Percentiles rank a stretch among this genome's conserved stretches.
These are phyloP conservation scores for Apiospora kogelbergensis DNA, from an alignment of 2,329 filamentous ascomycete species.

Conservation along the genomic window DNA sequence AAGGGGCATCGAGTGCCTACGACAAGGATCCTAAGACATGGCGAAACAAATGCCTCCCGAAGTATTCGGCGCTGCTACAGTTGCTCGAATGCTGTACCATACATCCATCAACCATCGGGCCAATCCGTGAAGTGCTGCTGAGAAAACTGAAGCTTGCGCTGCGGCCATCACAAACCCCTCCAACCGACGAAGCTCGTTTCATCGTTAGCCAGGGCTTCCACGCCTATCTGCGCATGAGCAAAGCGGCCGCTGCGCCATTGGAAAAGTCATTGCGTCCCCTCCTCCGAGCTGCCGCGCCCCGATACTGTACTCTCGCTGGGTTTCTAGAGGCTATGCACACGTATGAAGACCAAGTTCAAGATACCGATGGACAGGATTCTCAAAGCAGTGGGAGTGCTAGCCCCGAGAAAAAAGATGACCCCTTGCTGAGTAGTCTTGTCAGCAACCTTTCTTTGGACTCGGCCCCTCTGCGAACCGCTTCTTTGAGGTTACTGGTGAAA, in stretches of 20 bases:
- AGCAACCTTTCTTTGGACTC: conserved; percentile 74
- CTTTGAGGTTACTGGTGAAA: conserved; percentile 69
- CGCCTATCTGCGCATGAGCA: conserved; percentile 67
- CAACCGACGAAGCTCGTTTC: conserved; percentile 67
- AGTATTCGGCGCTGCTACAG: conserved; percentile 66
- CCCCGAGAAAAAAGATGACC: conserved; percentile 57
- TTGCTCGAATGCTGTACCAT: conserved; percentile 62
- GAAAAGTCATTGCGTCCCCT: conserved; percentile 64
- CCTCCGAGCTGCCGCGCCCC: conserved; percentile 64
- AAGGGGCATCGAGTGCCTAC: conserved; percentile 49
- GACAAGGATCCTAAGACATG: conserved; percentile 62
- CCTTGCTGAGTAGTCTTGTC: conserved; percentile 64
- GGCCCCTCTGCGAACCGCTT: conserved; percentile 70
- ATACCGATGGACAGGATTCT: conserved; percentile 26
- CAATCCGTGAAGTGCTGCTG: conserved; percentile 65
- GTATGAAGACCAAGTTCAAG: conserved; percentile 45
- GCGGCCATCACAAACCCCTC: conserved; percentile 57
- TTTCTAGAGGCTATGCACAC: conserved; percentile 64
- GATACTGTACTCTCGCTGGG: conserved; percentile 64
- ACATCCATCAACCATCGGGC: conserved; percentile 65
- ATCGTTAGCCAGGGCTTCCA: conserved; percentile 74
- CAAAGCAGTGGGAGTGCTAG: conserved; percentile 37
- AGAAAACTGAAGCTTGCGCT: conserved; percentile 66
- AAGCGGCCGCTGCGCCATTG: conserved; percentile 50
- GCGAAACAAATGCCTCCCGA: conserved; percentile 63